Percentiles rank a stretch among this genome's conserved stretches.
Conservation (phyloP, 148 eudicot species). For the Camellia sinensis region DNA sequence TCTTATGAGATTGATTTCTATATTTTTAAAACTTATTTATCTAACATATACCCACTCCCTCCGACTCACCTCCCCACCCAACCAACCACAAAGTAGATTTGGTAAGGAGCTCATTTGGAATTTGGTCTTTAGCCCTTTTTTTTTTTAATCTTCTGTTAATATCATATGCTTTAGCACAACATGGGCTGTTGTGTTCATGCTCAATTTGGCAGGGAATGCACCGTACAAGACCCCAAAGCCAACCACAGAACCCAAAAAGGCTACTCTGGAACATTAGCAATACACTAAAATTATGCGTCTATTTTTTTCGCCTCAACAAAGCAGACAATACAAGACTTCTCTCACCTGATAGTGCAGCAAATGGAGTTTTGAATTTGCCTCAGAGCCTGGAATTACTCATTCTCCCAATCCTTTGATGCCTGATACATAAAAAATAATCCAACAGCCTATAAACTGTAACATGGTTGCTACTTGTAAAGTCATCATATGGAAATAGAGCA, state of each 20-base stretch:
- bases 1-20: no score
- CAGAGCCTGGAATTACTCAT: not conserved
- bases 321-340: not conserved
- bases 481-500: not conserved
- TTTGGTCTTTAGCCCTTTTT: no score
- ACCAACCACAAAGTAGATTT: no score
- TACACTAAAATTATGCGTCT: not conserved
- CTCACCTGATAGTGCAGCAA: not conserved
- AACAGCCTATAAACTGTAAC: not conserved
- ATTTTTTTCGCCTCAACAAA: not conserved
- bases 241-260: not conserved
- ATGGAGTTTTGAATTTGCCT: not conserved
- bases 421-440: not conserved
- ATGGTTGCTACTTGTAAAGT: not conserved
- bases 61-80: no score
- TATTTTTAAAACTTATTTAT: no score
- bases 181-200: not conserved
- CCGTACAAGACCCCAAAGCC: not conserved
- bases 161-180: not conserved
- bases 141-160: not conserved
- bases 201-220: not conserved
- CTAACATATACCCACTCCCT: no score
- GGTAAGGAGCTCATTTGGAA: no score
- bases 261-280: not conserved
- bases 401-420: not conserved